Percentiles rank a stretch among this genome's conserved stretches.
Evolutionary conservation across 129 eudicot genomes (phyloP).

Genomic region (Saussurea involucrata): DNA sequence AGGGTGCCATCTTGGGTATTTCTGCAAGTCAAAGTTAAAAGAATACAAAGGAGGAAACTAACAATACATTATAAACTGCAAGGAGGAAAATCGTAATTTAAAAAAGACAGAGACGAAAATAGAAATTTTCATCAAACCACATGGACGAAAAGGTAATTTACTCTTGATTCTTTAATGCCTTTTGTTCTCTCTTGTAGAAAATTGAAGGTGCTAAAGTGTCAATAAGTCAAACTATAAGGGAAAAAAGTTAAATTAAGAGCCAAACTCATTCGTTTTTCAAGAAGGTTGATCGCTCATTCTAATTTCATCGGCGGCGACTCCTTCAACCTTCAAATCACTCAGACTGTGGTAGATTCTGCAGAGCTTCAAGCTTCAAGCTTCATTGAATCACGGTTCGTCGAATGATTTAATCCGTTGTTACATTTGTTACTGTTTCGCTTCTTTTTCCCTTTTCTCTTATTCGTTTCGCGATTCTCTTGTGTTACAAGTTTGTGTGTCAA

Average conservation of each 20-base stretch:
- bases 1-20: no score
- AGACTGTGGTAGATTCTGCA: constrained; percentile 13
- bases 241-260: background rate
- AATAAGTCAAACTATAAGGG: background rate
- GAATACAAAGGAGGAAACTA: no score
- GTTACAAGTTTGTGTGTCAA: background rate
- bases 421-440: background rate
- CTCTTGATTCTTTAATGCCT: no score
- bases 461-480: no score
- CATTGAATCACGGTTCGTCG: constrained; percentile 21
- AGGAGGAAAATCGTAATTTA: no score
- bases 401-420: background rate
- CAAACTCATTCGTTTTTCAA: background rate
- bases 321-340: constrained; percentile 17
- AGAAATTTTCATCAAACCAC: no score
- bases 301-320: constrained; percentile 30
- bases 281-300: constrained; percentile 2
- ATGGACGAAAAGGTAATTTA: no score
- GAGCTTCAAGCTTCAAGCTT: constrained; percentile 14
- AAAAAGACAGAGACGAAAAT: no score
- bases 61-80: no score
- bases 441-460: background rate
- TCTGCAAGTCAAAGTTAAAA: no score
- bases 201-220: background rate
- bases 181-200: background rate